Evolutionary conservation across 2,329 filamentous ascomycete genomes (phyloP).

Genomic region (Hypocrella siamensis): DNA sequence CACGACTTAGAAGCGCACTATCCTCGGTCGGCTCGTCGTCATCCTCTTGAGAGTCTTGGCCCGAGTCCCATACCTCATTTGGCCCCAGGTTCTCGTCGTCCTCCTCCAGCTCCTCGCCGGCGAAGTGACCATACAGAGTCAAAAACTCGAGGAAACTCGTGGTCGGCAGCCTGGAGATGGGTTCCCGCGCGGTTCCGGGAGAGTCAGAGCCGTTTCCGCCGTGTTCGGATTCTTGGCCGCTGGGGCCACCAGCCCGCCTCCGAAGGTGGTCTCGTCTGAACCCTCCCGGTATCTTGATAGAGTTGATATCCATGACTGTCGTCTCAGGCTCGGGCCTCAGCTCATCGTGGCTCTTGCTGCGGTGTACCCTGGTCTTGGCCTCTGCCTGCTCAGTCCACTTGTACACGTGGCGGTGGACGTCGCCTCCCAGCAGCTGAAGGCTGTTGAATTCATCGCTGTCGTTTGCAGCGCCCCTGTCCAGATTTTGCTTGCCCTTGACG

Average conservation of each 20-base stretch:
- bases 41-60: conserved; percentile 52
- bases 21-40: conserved; percentile 74
- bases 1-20: conserved; percentile 67
- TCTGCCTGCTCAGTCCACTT: conserved; percentile 88
- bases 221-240: conserved; percentile 13
- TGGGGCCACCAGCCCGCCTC: conserved; percentile 51
- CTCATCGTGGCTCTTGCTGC: conserved; percentile 79
- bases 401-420: conserved; percentile 90
- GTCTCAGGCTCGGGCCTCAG: conserved; percentile 64
- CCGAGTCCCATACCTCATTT: conserved; percentile 83
- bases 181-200: conserved; percentile 13
- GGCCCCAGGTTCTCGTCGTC: conserved; percentile 80
- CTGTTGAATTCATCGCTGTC: conserved; percentile 83
- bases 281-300: conserved; percentile 85
- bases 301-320: conserved; percentile 70
- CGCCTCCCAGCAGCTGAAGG: conserved; percentile 79
- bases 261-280: conserved; percentile 84
- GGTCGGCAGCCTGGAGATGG: conserved; percentile 62
- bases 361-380: conserved; percentile 47
- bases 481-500: conserved; percentile 38
- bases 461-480: conserved; percentile 19
- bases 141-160: conserved; percentile 93
- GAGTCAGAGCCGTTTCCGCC: conserved; percentile 18
- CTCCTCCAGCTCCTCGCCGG: conserved; percentile 90
- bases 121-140: conserved; percentile 91